These are phyloP conservation scores for Fraxinus americana DNA, from an alignment of 257 asterid genomes.

Conservation along the genomic window DNA sequence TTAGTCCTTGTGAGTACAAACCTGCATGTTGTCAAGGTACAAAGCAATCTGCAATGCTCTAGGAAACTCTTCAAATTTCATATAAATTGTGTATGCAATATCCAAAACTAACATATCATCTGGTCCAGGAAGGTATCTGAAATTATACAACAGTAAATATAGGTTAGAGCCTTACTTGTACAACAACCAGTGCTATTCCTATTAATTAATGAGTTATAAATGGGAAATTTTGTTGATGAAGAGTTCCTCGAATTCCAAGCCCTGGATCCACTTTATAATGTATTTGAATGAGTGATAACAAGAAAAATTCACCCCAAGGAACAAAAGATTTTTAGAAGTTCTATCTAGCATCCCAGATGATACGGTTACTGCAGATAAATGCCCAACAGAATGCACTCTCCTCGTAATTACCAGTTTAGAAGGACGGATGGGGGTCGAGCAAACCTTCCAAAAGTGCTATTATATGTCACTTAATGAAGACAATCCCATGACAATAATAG, in stretches of 20 bases:
- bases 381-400: not conserved
- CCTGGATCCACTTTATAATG: not conserved
- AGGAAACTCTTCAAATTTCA: constrained; percentile 81
- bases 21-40: constrained; percentile 80
- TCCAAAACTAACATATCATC: constrained; percentile 83
- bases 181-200: not conserved
- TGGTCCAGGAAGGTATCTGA: constrained; percentile 92
- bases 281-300: not conserved
- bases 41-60: constrained; percentile 84
- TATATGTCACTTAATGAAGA: not conserved
- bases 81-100: constrained; percentile 74
- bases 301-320: not conserved
- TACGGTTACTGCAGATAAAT: not conserved
- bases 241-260: not conserved
- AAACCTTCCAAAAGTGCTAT: not conserved
- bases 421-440: not conserved
- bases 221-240: not conserved
- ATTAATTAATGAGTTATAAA: not conserved
- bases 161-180: not conserved
- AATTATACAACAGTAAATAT: constrained; percentile 17
- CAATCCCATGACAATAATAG: not conserved
- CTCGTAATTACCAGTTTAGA: not conserved
- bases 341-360: not conserved
- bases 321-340: not conserved
- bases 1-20: constrained; percentile 30